A percentile compares a stretch with the other conserved stretches of the same genome.
Conservation (phyloP, 129 eudicot species). For the Chrysanthemum seticuspe region DNA sequence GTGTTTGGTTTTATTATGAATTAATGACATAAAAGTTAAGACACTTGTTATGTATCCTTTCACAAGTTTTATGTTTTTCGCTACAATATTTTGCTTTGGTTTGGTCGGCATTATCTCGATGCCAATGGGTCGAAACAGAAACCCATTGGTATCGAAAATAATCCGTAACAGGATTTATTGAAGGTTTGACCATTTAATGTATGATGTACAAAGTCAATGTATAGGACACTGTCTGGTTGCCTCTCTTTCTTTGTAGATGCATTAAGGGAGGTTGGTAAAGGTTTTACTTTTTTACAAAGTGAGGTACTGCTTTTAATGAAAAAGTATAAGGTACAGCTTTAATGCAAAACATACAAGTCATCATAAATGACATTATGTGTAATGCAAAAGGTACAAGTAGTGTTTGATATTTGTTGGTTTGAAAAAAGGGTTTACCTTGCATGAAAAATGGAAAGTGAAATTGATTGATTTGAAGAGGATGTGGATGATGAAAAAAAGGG, state of each 20-base stretch:
- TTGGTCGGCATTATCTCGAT: neutral
- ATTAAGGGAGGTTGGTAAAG: slow-evolving; percentile 1
- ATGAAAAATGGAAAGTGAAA: slow-evolving; percentile 36
- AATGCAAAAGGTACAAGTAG: slow-evolving; percentile 15
- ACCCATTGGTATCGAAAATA: no score
- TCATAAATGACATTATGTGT: slow-evolving; percentile 4
- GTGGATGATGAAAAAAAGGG: slow-evolving; percentile 27
- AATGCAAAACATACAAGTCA: slow-evolving; percentile 4
- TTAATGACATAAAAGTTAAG: slow-evolving; percentile 33
- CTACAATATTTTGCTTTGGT: neutral
- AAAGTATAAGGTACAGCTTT: slow-evolving; percentile 10
- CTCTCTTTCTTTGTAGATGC: slow-evolving; percentile 6
- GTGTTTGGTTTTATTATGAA: slow-evolving; percentile 36
- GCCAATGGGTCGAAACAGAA: no score
- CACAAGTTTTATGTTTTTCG: slow-evolving; percentile 16
- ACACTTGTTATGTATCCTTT: slow-evolving; percentile 39
- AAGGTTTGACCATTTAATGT: slow-evolving; percentile 4
- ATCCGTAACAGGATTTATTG: no score
- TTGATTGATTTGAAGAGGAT: slow-evolving; percentile 30
- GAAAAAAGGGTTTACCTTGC: slow-evolving; percentile 19
- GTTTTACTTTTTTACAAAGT: slow-evolving; percentile 5
- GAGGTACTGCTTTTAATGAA: slow-evolving; percentile 16
- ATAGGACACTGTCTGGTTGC: neutral
- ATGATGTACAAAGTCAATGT: slow-evolving; percentile 22
- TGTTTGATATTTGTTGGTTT: neutral